Evolutionary conservation across 805 yeast species (phyloP), one percentile per base, ranked within the genome.

Genomic region (Wickerhamomyces queroliae): DNA sequence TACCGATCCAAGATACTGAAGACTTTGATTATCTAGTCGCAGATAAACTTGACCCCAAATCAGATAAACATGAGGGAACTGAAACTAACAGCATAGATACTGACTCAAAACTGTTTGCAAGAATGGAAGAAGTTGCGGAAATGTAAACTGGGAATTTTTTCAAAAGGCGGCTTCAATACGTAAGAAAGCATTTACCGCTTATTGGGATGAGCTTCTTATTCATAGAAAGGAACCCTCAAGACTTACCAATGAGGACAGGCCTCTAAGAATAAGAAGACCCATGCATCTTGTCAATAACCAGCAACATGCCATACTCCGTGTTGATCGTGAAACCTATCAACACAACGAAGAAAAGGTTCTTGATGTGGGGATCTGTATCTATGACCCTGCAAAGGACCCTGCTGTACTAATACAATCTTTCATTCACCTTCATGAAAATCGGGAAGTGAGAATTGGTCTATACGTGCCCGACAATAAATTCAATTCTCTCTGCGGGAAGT

Each of bases 291-390:
- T 28, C 6, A 33, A 38, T 33, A 16, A 17, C 5, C 22, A 26
- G 13, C 21, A 27, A 13, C 17, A 16, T 17, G 23, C 28, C 5
- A 10, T 38, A 8, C 59, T 74, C 35, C 59, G 69, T 15, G 53
- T 76, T 30, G 81, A 76, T 49, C 59, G 73, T 3, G 82, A 76
- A 52, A 79, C 79, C 2, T 74, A 55, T 60, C 80, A 76, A 48
- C 38, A 46, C n/a, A 56, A 69, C 43, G 56, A 55, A 8, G 50
- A 59, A 16, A 40, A 58, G 8, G 61, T 76, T 4, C 74, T 78
- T 0, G 81, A 76, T 47, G 64, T 76, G 23, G 81, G 81, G 0
- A 59, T 76, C 2, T 58, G 75, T 6, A 64, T 76, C 4, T 75
- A 65, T 50, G 78, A 75, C 46, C 80, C 80, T 6, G 50, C 69